phyloP scores from a whole-genome alignment of 2,329 filamentous ascomycete genomes.

The Xylaria sp. region DNA sequence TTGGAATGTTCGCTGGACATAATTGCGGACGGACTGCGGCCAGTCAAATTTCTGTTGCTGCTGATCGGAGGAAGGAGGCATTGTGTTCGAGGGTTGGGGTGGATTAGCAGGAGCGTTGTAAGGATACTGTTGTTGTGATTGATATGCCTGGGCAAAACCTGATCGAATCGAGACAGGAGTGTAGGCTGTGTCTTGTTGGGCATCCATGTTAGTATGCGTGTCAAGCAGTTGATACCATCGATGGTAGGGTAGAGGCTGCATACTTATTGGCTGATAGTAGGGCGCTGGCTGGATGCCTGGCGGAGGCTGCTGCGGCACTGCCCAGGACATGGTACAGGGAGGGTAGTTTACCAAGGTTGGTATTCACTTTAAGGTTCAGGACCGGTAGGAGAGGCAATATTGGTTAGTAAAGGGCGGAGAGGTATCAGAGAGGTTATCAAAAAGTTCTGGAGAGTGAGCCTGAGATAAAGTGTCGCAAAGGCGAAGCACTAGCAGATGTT shows the following conservation, averaged over 20 bases:
- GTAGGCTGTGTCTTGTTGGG: slow-evolving; percentile 54
- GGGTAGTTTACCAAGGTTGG: slow-evolving; percentile 11
- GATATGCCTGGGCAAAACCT: slow-evolving; percentile 50
- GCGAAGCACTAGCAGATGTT: slow-evolving; percentile 23
- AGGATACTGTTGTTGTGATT: slow-evolving; percentile 48
- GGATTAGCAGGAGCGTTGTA: slow-evolving; percentile 51
- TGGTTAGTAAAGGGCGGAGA: slow-evolving; percentile 39
- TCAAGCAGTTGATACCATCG: not conserved
- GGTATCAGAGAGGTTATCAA: slow-evolving; percentile 6
- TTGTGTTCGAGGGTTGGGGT: slow-evolving; percentile 46
- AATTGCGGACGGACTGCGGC: slow-evolving; percentile 83
- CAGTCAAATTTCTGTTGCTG: slow-evolving; percentile 76
- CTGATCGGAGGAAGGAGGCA: slow-evolving; percentile 51
- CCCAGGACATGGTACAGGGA: slow-evolving; percentile 46
- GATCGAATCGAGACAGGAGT: slow-evolving; percentile 58
- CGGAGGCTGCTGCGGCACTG: slow-evolving; percentile 41
- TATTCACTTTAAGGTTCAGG: slow-evolving; percentile 15
- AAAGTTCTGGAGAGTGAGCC: slow-evolving; percentile 5
- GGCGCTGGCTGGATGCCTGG: slow-evolving; percentile 46
- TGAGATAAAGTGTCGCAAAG: slow-evolving; percentile 29
- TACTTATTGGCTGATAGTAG: slow-evolving; percentile 46
- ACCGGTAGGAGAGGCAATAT: not conserved
- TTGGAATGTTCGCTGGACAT: slow-evolving; percentile 90
- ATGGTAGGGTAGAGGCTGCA: slow-evolving; percentile 31
- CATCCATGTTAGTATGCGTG: slow-evolving; percentile 46